Conservation (phyloP, 768 basidiomycete species). For the Mycena leptocephala region DNA sequence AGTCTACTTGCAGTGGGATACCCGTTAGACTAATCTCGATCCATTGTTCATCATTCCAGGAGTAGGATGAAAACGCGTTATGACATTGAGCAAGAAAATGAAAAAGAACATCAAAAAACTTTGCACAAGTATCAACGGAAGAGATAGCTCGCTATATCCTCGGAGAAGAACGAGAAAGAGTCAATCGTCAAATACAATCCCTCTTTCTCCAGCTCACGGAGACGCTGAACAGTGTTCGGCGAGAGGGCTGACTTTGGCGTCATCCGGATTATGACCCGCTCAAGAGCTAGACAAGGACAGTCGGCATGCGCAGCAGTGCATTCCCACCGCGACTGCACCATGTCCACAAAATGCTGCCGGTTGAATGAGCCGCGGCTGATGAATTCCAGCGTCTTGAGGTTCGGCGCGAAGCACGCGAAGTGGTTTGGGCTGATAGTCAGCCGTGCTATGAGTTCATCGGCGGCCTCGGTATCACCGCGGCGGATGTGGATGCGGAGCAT, state of each 20-base stretch:
- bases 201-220: not conserved
- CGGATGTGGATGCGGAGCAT: not conserved
- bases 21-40: no score
- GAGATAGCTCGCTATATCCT: not conserved
- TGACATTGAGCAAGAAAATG: no score
- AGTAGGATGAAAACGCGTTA: no score
- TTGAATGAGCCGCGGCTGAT: slow-evolving; percentile 8
- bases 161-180: not conserved
- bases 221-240: not conserved
- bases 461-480: not conserved
- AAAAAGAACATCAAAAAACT: no score
- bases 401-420: not conserved
- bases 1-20: no score
- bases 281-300: no score
- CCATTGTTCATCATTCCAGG: no score
- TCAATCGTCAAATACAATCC: not conserved
- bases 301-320: not conserved
- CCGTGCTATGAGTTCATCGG: not conserved
- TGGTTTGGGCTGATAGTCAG: not conserved
- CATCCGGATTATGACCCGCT: not conserved
- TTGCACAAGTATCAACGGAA: no score
- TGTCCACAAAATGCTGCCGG: not conserved
- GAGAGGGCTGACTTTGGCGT: not conserved
- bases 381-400: slow-evolving; percentile 10
- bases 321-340: slow-evolving; percentile 1